Evolutionary conservation across 805 yeast genomes (phyloP).

Genomic region (Cyberlindnera mrakii): DNA sequence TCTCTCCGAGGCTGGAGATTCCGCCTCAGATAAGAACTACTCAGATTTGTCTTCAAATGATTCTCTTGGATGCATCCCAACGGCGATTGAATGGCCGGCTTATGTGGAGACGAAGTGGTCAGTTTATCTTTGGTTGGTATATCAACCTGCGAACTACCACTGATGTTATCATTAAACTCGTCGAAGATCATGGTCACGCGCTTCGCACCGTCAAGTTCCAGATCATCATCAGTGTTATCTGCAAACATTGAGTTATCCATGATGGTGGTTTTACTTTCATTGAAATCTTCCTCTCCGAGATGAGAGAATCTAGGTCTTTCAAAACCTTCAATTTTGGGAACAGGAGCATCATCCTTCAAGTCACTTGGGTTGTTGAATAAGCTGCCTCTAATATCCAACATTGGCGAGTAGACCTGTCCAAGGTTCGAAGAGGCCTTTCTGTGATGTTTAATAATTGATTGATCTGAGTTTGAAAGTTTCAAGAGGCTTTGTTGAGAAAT

Average conservation of each 20-base stretch:
- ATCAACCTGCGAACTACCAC: not conserved
- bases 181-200: slow-evolving; percentile 25
- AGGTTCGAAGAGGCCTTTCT: slow-evolving; percentile 15
- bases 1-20: slow-evolving; percentile 12
- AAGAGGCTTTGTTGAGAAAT: slow-evolving; percentile 6
- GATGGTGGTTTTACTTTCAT: slow-evolving; percentile 15
- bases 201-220: slow-evolving; percentile 17
- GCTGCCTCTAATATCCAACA: slow-evolving; percentile 20
- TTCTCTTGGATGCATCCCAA: slow-evolving; percentile 19
- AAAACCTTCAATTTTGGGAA: slow-evolving; percentile 7
- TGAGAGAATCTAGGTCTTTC: slow-evolving; percentile 12
- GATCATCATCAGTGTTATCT: slow-evolving; percentile 21
- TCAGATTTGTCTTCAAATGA: slow-evolving; percentile 10
- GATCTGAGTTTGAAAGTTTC: slow-evolving; percentile 11
- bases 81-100: slow-evolving; percentile 16
- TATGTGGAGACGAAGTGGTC: not conserved
- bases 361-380: slow-evolving; percentile 19
- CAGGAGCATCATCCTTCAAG: slow-evolving; percentile 12
- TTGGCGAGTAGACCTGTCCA: slow-evolving; percentile 6
- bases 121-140: slow-evolving; percentile 2
- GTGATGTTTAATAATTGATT: slow-evolving; percentile 19
- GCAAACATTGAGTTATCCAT: slow-evolving; percentile 21
- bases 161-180: slow-evolving; percentile 7
- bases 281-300: slow-evolving; percentile 5
- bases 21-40: slow-evolving; percentile 15